These are phyloP conservation scores for Tetrahymena borealis DNA, from an alignment of 73 alveolate species.

Conservation along the genomic window DNA sequence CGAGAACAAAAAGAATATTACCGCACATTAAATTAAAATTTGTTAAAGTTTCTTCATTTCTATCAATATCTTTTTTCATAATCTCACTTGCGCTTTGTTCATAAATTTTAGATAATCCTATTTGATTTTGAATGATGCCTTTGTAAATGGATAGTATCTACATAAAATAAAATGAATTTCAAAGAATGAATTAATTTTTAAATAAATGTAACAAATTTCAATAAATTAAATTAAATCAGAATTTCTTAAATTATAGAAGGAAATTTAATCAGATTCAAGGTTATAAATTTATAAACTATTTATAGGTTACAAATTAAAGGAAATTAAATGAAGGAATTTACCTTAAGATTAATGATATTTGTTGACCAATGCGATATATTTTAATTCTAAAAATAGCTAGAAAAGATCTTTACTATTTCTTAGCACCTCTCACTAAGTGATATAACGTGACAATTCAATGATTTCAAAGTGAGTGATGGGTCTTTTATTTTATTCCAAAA, in stretches of 20 bases:
- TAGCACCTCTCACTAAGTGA: not conserved
- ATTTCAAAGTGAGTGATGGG: not conserved
- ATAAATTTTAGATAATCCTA: not conserved
- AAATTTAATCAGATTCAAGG: too few relatives aligned
- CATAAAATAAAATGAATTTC: not conserved
- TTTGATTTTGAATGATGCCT: not conserved
- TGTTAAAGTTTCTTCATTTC: not conserved
- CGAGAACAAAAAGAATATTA: not conserved
- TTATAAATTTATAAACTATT: too few relatives aligned
- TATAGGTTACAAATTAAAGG: not conserved
- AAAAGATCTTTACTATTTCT: not conserved
- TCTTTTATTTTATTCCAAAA: not conserved
- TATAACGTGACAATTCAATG: not conserved
- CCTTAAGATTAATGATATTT: not conserved
- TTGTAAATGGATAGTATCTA: not conserved
- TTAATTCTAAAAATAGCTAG: not conserved
- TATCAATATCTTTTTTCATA: not conserved
- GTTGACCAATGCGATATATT: not conserved
- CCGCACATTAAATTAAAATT: not conserved
- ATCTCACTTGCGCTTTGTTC: not conserved
- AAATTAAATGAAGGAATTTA: not conserved
- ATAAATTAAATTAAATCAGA: not conserved
- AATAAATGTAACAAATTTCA: too few relatives aligned
- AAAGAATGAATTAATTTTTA: not conserved
- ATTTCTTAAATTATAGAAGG: too few relatives aligned